Evolutionary conservation across 108 stramenopile genomes (phyloP).

Genomic region (Pseudonitzschia multiseries): DNA sequence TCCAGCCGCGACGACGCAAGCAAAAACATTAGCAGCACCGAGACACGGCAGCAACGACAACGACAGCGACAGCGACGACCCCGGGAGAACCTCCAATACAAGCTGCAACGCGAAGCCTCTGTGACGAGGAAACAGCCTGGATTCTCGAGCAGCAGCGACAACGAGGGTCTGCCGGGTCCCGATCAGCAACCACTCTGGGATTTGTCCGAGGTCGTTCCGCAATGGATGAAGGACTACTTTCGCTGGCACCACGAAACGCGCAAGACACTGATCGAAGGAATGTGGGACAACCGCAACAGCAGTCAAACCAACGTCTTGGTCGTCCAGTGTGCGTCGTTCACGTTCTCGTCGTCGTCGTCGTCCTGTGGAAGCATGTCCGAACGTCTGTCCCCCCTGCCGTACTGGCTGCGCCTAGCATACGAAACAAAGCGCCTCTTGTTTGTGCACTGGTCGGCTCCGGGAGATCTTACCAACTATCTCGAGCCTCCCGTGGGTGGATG

Average conservation of each 20-base stretch:
- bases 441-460: constrained; percentile 44
- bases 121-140: neutral
- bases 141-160: neutral
- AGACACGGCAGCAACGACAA: neutral
- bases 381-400: constrained; percentile 31
- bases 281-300: neutral
- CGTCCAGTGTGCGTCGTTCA: constrained; percentile 38
- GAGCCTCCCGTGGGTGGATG: constrained; percentile 42
- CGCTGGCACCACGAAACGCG: constrained; percentile 37
- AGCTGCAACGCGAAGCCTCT: neutral
- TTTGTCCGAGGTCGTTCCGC: constrained; percentile 35
- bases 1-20: too few species aligned
- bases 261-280: constrained; percentile 9
- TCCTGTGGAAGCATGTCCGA: constrained; percentile 46
- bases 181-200: constrained; percentile 29
- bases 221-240: constrained; percentile 58
- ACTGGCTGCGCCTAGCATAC: constrained; percentile 22
- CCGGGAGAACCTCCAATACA: too few species aligned
- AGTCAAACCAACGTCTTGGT: constrained; percentile 1
- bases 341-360: neutral
- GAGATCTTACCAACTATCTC: constrained; percentile 37
- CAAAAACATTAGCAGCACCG: neutral
- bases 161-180: neutral
- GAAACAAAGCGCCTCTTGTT: constrained; percentile 36
- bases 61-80: constrained; percentile 2